Evolutionary conservation across 306 rosid species (phyloP).

Genomic region (Gynostemma pentaphyllum): DNA sequence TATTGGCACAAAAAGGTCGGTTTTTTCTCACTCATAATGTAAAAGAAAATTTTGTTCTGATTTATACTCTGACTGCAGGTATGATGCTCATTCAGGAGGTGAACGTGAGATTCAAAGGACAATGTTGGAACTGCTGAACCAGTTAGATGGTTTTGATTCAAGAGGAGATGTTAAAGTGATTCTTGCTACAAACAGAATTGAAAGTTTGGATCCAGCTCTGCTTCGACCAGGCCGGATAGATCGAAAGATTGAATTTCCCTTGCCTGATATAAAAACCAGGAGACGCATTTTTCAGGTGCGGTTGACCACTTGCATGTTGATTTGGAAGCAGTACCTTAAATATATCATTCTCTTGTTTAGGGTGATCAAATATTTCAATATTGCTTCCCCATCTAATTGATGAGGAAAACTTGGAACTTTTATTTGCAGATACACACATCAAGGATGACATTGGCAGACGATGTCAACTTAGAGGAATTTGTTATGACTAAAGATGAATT

Average conservation of each 20-base stretch:
- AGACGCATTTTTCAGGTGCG: conserved; percentile 90
- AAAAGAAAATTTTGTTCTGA: conserved; percentile 3
- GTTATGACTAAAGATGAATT: conserved; percentile 99
- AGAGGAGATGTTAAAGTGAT: conserved; percentile 97
- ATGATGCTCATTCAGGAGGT: conserved; percentile 98
- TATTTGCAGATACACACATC: conserved; percentile 83
- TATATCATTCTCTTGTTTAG: neutral
- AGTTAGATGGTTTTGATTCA: conserved; percentile 93
- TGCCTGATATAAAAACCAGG: conserved; percentile 97
- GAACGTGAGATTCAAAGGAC: conserved; percentile 97
- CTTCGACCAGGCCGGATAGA: conserved; percentile 95
- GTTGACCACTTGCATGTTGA: conserved; percentile 9
- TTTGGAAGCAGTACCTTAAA: neutral
- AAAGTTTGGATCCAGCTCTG: conserved; percentile 93
- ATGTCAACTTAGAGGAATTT: conserved; percentile 93
- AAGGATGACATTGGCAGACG: conserved; percentile 94
- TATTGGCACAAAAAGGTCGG: conserved; percentile 87
- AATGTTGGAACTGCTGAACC: conserved; percentile 87
- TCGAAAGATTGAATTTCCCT: conserved; percentile 91
- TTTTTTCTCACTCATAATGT: neutral
- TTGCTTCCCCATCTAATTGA: neutral
- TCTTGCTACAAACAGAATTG: conserved; percentile 90
- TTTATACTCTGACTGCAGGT: conserved; percentile 33
- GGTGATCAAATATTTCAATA: neutral
- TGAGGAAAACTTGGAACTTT: conserved; percentile 3